Conservation (phyloP, 2,329 filamentous ascomycete species). For the Alternaria alternata region DNA sequence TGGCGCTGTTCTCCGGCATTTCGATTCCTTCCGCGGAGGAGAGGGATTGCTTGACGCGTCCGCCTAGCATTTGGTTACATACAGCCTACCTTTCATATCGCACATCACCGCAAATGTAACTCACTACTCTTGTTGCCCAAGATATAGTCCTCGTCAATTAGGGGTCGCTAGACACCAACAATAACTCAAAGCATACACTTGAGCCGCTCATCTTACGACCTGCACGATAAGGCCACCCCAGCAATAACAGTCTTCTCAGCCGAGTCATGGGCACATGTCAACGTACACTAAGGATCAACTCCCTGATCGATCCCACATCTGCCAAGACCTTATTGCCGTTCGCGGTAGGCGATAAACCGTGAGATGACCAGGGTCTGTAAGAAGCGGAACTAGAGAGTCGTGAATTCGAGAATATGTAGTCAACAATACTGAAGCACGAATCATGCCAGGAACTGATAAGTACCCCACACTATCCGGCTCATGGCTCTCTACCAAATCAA, state of each 20-base stretch:
- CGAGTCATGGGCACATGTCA: not conserved
- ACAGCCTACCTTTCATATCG: not conserved
- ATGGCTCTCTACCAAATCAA: not conserved
- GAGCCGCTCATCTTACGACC: not conserved
- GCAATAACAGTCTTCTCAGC: not conserved
- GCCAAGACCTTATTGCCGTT: not conserved
- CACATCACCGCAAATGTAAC: not conserved
- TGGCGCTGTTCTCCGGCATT: not conserved
- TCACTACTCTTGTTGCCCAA: not conserved
- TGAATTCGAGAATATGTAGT: not conserved
- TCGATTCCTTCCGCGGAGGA: not conserved
- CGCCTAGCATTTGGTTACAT: not conserved
- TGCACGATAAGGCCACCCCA: not conserved
- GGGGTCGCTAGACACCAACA: not conserved
- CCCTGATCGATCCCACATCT: constrained; percentile 1
- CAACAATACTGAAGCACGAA: not conserved
- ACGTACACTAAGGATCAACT: constrained; percentile 7
- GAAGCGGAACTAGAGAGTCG: not conserved
- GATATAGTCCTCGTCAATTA: too few species aligned
- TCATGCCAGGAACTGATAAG: not conserved
- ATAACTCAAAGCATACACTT: not conserved
- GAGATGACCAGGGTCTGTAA: not conserved
- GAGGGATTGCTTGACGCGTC: too few species aligned
- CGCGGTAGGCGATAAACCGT: not conserved
- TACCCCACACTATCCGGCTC: not conserved